Evolutionary conservation across 163 green algal species (phyloP), one percentile per base, ranked within the genome.

Genomic region (Chlamydomonas reinhardtii): DNA sequence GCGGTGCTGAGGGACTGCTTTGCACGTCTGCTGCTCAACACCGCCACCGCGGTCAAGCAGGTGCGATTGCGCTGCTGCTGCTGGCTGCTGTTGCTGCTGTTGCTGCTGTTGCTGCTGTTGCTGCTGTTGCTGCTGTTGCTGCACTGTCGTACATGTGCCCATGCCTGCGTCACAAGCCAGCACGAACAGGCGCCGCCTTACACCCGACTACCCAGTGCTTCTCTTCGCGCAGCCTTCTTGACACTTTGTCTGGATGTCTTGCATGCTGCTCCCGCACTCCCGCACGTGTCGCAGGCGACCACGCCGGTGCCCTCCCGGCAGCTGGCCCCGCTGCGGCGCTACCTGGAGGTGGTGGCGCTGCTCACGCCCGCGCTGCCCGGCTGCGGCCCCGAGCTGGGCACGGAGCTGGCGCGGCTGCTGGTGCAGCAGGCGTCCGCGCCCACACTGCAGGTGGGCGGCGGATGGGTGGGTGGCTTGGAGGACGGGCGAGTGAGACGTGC

Each of bases 1-100:
- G 80, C 52, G 20, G 54, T 39, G 32, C 54, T 86, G 22, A 56
- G 80, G 15, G 80, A 86, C 0, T 68, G 69, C 56, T 86, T 86
- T 39, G 69, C 80, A 27, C 54, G 79, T 34, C 70, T 86, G 17
- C 73, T 86, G 5, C 25, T n/a, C 56, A 86, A 79, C 80, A 86
- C 80, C 0, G 56, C 69, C 2, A n/a, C 54, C 2, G 69, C 80
- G 16, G 48, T 86, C 25, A 54, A 25, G 11, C 54, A 86, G 80
- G 80, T 86, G 35, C 27, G 78, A 2, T 29, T 3, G 16, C 27
- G 68, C 29, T 37, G 68, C n/a, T n/a, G n/a, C n/a, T 48, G 39
- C 39, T 5, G 39, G 39, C 39, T 48, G n/a, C n/a, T n/a, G n/a
- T n/a, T n/a, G n/a, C n/a, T n/a, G n/a, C n/a, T n/a, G n/a, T n/a